These are phyloP conservation scores for Pseudonectria buxi DNA, from an alignment of 2,329 filamentous ascomycete genomes.

Conservation along the genomic window DNA sequence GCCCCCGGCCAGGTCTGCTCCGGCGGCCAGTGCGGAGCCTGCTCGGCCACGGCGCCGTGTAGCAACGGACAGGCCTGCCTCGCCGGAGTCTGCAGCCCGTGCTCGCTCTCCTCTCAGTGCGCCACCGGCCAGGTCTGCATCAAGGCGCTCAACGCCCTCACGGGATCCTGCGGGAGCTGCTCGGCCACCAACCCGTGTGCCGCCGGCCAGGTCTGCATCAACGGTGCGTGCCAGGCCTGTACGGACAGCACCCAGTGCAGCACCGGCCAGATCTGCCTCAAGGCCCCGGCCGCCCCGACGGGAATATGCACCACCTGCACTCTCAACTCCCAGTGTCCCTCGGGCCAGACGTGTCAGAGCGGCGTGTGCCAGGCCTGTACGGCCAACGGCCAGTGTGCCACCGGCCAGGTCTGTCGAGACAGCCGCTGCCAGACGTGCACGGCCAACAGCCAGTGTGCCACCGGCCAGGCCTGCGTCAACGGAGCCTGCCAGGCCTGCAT, in stretches of 20 bases:
- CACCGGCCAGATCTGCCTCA: slow-evolving; percentile 6
- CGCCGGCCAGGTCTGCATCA: slow-evolving; percentile 5
- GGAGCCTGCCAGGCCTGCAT: slow-evolving; percentile 4
- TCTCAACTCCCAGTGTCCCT: slow-evolving; percentile 3
- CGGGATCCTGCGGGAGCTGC: slow-evolving; percentile 3
- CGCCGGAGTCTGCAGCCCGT: background rate
- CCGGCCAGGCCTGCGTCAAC: slow-evolving; percentile 3
- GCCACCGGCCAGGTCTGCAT: slow-evolving; percentile 3
- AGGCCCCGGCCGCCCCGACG: too few species aligned
- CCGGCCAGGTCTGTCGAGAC: slow-evolving; percentile 5
- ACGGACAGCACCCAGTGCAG: slow-evolving; percentile 3
- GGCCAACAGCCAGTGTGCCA: slow-evolving; percentile 1
- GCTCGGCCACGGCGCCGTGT: slow-evolving; percentile 3
- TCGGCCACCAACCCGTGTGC: slow-evolving; percentile 1
- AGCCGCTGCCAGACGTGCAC: slow-evolving; percentile 3
- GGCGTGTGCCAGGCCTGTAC: slow-evolving; percentile 7
- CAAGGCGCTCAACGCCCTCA: too few species aligned
- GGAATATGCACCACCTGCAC: slow-evolving; percentile 4
- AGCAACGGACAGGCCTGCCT: slow-evolving; percentile 6
- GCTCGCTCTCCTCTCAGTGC: slow-evolving; percentile 1
- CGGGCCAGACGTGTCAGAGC: slow-evolving; percentile 1
- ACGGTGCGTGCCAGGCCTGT: slow-evolving; percentile 1
- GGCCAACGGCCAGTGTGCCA: slow-evolving; percentile 2
- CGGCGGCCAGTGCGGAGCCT: slow-evolving; percentile 2
- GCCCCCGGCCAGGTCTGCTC: slow-evolving; percentile 2